Evolutionary conservation across 179 eudicot genomes (phyloP), one percentile per base, ranked within the genome.

Genomic region (Pouteria campechiana): DNA sequence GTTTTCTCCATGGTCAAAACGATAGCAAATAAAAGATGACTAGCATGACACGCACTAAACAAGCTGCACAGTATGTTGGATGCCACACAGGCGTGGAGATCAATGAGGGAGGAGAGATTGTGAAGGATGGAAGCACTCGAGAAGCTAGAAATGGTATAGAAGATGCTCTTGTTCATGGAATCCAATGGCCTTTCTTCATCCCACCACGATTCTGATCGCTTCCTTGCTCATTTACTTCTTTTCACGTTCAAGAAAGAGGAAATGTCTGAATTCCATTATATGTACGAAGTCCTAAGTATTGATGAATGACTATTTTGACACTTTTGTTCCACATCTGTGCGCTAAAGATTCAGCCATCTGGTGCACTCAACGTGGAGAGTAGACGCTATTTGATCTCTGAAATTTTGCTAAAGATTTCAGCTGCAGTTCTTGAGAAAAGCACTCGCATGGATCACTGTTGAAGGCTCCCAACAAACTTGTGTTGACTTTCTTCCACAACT

Each of bases 331-430:
- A 17, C 10, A 32, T 15, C 32, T 25, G 22, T 17, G n/a, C 64
- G 42, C 30, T 17, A 41, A 49, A 90, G 98, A 50, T 54, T 51
- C 68, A 82, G 57, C 82, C 76, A 19, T 75, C 84, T 52, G 93
- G 80, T 17, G 49, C 67, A 18, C 72, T 90, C 29, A 74, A 72
- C 41, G 35, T 79, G 55, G 48, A 58, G 25, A 68, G 60, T 32
- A 90, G 79, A 53, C 76, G 82, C 62, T 51, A 58, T 37, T 66
- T 86, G 74, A 79, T 90, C 53, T 41, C 77, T 39, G 70, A 54
- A 11, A 68, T 58, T 59, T 64, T 82, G 48, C 59, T 84, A 19
- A 67, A 70, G 79, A 53, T 77, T 25, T 60, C 77, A 6, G 32
- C 42, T 32, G 27, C 48, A 8, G 34, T 56, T 34, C 39, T 50